These are phyloP conservation scores for Tinospora cordifolia DNA, from an alignment of 164 flowering plant genomes.

Conservation along the genomic window DNA sequence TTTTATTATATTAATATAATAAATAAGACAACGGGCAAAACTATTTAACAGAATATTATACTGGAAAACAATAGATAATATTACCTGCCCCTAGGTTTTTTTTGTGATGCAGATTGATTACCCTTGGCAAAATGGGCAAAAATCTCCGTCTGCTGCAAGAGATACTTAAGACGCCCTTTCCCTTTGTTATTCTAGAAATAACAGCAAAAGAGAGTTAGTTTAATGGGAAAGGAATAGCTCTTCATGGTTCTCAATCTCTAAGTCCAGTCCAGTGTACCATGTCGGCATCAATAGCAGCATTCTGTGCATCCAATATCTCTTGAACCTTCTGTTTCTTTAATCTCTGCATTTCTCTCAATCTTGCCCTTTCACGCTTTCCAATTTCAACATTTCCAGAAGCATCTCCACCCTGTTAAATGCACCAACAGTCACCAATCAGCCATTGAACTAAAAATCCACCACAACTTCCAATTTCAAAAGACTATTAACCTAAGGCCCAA, in stretches of 20 bases:
- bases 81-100: constrained; percentile 82
- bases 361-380: constrained; percentile 71
- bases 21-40: neutral
- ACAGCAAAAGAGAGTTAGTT: neutral
- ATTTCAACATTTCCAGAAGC: constrained; percentile 29
- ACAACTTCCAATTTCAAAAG: neutral
- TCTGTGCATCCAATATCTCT: constrained; percentile 73
- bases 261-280: constrained; percentile 47
- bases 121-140: constrained; percentile 98
- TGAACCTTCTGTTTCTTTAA: constrained; percentile 83
- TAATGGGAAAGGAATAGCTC: neutral
- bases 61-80: neutral
- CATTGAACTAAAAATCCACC: no score
- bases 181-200: constrained; percentile 68
- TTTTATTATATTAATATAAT: no score
- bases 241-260: neutral
- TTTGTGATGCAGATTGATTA: constrained; percentile 51
- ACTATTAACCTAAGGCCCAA: neutral
- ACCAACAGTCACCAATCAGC: neutral
- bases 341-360: constrained; percentile 75
- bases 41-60: neutral
- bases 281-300: constrained; percentile 88
- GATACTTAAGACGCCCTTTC: constrained; percentile 88
- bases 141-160: constrained; percentile 88
- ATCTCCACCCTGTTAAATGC: constrained; percentile 31